Percentiles rank a stretch among this genome's conserved stretches.
Evolutionary conservation across 805 yeast species (phyloP).

Genomic region (Saccharomycopsis javanensis): DNA sequence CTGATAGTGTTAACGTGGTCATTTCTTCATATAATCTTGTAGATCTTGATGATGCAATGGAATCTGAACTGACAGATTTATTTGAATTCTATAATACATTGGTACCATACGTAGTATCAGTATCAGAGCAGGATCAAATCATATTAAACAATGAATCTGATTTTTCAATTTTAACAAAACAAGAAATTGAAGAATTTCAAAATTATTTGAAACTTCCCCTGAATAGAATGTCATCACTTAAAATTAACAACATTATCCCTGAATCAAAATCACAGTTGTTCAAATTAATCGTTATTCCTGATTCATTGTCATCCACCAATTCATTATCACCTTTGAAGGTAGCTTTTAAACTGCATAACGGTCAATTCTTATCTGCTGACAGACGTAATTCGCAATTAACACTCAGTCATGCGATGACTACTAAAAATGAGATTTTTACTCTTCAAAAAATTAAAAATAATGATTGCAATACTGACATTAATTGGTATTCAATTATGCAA

Average conservation of each 20-base stretch:
- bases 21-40: background rate
- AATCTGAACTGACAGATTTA: background rate
- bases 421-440: background rate
- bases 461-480: background rate
- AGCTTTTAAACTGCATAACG: background rate
- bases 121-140: background rate
- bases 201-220: background rate
- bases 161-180: background rate
- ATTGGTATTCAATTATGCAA: background rate
- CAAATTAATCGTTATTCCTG: background rate
- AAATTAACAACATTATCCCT: background rate
- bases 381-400: background rate
- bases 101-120: background rate
- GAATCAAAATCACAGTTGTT: background rate
- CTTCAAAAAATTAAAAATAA: background rate
- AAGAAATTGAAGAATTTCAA: background rate
- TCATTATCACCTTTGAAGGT: background rate
- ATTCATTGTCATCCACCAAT: background rate
- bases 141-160: background rate
- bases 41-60: background rate
- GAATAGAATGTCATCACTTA: background rate
- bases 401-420: background rate
- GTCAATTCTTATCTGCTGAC: background rate
- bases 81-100: background rate
- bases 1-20: background rate